Evolutionary conservation across 805 yeast genomes (phyloP), one percentile per base, ranked within the genome.

Genomic region (Pichia membranifaciens): DNA sequence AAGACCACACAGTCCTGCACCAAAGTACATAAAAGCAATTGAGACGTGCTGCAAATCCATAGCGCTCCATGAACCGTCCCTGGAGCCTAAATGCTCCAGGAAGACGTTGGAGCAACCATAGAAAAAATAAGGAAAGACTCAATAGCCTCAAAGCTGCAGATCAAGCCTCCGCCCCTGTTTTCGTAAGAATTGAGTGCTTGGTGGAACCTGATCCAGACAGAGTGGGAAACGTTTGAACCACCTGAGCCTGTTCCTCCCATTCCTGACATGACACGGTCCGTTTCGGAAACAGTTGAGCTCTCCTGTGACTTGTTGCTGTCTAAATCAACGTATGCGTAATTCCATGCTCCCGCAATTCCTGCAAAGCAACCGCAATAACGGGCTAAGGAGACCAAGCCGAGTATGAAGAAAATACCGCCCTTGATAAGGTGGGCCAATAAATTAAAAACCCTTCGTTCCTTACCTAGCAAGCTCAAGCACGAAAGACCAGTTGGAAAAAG

Each of bases 371-470:
- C 99, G 57, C 88, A 80, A 65, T 86, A 90, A 56, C 98, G 79
- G 1, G 89, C 85, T 34, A 93, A 71, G n/a, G 95, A 76, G 5
- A 89, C 61, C 8, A 90, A 51, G 18, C 99, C 99, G 36, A 85
- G 68, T 4, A 73, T 53, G 49, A 88, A 73, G 61, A 91, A 91
- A 2, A 91, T 93, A 22, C 91, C 93, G 51, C 99, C 99, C 66
- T 91, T 91, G 64, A 91, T 91, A 75, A 88, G 87, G 66, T 91
- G 99, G 1, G 99, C 99, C 48, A 91, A 73, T 44, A 91, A 65
- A 57, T 87, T 88, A 69, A 87, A 91, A 13, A 90, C 82, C 18
- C 71, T 70, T 10, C 56, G 60, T 3, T 80, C 90, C 64, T 77
- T 67, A 36, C 96, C 98, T 58, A 89, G 64, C 36, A 82, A 60